phyloP scores from a whole-genome alignment of 2,329 filamentous ascomycete species.

The Cytospora paraplurivora region DNA sequence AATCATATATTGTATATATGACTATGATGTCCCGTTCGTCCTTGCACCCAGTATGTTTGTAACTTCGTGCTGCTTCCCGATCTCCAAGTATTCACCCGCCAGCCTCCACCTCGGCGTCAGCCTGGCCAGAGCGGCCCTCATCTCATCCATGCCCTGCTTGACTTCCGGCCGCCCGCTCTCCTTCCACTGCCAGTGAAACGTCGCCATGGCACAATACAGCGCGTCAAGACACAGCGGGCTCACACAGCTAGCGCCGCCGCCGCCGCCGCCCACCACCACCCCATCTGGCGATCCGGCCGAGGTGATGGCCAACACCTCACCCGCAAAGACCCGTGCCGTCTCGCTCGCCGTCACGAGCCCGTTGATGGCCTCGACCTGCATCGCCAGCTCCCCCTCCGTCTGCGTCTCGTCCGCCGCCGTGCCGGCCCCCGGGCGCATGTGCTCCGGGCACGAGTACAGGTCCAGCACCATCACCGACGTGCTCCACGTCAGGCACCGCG shows the following conservation, averaged over 20 bases:
- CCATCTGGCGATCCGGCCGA: background rate
- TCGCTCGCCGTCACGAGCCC: slow-evolving; percentile 38
- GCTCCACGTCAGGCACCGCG: slow-evolving; percentile 32
- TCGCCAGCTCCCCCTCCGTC: slow-evolving; percentile 35
- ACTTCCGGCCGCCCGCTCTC: slow-evolving; percentile 40
- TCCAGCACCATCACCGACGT: slow-evolving; percentile 38
- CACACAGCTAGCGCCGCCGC: slow-evolving; percentile 29
- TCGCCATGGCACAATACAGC: slow-evolving; percentile 42
- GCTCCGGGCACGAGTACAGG: slow-evolving; percentile 41
- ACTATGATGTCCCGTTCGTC: slow-evolving; percentile 3
- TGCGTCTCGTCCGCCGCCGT: slow-evolving; percentile 41
- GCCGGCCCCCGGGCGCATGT: slow-evolving; percentile 31
- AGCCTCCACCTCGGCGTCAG: slow-evolving; percentile 40
- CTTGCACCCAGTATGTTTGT: slow-evolving; percentile 29
- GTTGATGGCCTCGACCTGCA: slow-evolving; percentile 40
- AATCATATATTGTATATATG: background rate
- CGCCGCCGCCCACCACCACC: background rate
- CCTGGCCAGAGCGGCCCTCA: slow-evolving; percentile 36
- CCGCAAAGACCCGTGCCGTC: slow-evolving; percentile 36
- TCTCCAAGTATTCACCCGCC: slow-evolving; percentile 41
- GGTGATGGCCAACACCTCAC: slow-evolving; percentile 30
- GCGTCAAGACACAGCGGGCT: slow-evolving; percentile 43
- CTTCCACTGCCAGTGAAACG: slow-evolving; percentile 42
- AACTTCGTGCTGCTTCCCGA: slow-evolving; percentile 42
- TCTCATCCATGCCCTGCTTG: slow-evolving; percentile 36